A percentile compares a stretch with the other conserved stretches of the same genome.
Evolutionary conservation across 1,284 basidiomycete species (phyloP).

Genomic region (Cryptococcus sp.): DNA sequence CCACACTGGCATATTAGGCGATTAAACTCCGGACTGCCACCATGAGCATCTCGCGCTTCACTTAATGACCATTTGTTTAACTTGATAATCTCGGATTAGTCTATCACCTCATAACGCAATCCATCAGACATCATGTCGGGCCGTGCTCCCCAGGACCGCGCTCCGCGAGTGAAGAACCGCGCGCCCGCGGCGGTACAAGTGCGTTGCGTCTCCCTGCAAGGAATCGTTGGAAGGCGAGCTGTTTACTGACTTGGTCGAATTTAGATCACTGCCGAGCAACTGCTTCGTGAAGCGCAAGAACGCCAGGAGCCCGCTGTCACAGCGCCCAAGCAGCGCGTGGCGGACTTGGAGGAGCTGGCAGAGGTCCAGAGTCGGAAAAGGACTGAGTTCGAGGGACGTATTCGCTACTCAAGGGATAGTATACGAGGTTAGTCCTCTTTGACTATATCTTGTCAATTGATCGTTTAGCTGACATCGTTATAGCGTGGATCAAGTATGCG

Average conservation of each 20-base stretch:
- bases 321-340: slow-evolving; percentile 90
- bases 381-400: slow-evolving; percentile 94
- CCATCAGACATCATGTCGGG: slow-evolving; percentile 36
- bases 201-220: too few species aligned
- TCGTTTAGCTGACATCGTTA: neutral
- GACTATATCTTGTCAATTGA: neutral
- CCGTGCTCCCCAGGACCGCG: slow-evolving; percentile 51
- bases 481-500: slow-evolving; percentile 64
- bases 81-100: too few species aligned
- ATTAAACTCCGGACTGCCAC: too few species aligned
- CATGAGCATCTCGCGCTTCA: too few species aligned
- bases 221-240: neutral
- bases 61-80: too few species aligned
- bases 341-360: slow-evolving; percentile 95
- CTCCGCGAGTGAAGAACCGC: slow-evolving; percentile 82
- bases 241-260: slow-evolving; percentile 5
- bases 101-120: too few species aligned
- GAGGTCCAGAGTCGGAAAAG: slow-evolving; percentile 94
- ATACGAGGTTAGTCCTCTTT: slow-evolving; percentile 44
- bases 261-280: slow-evolving; percentile 95
- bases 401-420: slow-evolving; percentile 73
- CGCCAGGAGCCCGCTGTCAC: slow-evolving; percentile 88
- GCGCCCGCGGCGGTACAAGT: slow-evolving; percentile 90
- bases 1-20: too few species aligned
- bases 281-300: slow-evolving; percentile 97